These are phyloP conservation scores for Stylosanthes scabra DNA, from an alignment of 331 rosid genomes.

Conservation along the genomic window DNA sequence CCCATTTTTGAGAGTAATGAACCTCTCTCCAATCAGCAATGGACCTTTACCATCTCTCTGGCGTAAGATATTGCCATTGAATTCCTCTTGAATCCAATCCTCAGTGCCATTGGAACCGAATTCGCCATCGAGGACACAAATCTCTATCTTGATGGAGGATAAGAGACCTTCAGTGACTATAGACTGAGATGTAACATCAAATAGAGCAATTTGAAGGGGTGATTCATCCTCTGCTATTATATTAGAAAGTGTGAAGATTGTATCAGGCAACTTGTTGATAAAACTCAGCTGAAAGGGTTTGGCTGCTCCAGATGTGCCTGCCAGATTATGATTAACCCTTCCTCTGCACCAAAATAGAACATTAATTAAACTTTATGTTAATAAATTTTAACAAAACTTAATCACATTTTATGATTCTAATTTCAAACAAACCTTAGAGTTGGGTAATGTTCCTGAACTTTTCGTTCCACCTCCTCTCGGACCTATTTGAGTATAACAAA, in stretches of 20 bases:
- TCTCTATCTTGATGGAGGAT: slow-evolving; percentile 63
- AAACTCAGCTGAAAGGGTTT: slow-evolving; percentile 62
- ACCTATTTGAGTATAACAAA: slow-evolving; percentile 54
- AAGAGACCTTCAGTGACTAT: slow-evolving; percentile 52
- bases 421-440: slow-evolving; percentile 56
- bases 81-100: slow-evolving; percentile 67
- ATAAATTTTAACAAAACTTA: neutral
- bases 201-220: slow-evolving; percentile 49
- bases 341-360: slow-evolving; percentile 39
- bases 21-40: slow-evolving; percentile 56
- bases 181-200: slow-evolving; percentile 53
- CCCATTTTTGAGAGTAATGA: slow-evolving; percentile 55
- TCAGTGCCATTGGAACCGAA: slow-evolving; percentile 53
- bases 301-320: slow-evolving; percentile 54
- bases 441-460: slow-evolving; percentile 26
- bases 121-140: slow-evolving; percentile 59
- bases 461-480: slow-evolving; percentile 60
- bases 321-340: slow-evolving; percentile 34
- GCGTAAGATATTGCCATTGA: slow-evolving; percentile 47
- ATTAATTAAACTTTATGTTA: slow-evolving; percentile 7
- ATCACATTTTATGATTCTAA: neutral
- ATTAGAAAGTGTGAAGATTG: slow-evolving; percentile 48
- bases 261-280: slow-evolving; percentile 45
- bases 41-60: slow-evolving; percentile 73
- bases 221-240: slow-evolving; percentile 44